Conservation (phyloP, 257 asterid species). For the Ocimum tenuiflorum region DNA sequence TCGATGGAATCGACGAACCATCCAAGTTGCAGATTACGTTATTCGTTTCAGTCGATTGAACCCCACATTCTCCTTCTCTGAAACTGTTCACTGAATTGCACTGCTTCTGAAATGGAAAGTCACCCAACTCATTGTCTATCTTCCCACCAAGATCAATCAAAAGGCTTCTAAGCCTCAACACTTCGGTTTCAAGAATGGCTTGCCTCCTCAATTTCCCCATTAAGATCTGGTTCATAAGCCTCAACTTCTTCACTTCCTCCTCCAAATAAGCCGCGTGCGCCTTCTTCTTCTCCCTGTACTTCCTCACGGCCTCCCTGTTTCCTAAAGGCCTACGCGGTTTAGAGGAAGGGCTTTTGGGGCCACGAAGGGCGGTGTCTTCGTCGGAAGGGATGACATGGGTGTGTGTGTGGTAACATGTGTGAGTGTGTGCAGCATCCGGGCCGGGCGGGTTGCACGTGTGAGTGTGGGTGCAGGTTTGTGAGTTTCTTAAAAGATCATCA, state of each 20-base stretch:
- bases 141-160: conserved; percentile 43
- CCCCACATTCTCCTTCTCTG: conserved; percentile 18
- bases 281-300: conserved; percentile 66
- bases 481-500: conserved; percentile 31
- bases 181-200: conserved; percentile 41
- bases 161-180: conserved; percentile 43
- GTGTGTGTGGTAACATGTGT: conserved; percentile 69
- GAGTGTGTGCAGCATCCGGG: conserved; percentile 51
- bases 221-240: conserved; percentile 39
- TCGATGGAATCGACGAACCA: background rate
- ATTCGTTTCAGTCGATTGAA: background rate
- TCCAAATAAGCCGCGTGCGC: conserved; percentile 52
- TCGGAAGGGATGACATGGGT: conserved; percentile 36
- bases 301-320: conserved; percentile 62
- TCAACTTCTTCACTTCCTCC: conserved; percentile 51
- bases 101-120: conserved; percentile 31
- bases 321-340: conserved; percentile 31
- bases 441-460: conserved; percentile 68
- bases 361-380: background rate
- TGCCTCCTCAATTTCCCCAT: conserved; percentile 41
- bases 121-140: conserved; percentile 40
- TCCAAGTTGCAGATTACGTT: conserved; percentile 15
- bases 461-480: conserved; percentile 54
- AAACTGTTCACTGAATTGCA: background rate
- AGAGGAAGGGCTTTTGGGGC: conserved; percentile 8